Conservation (phyloP, 2,329 filamentous ascomycete genomes). For the Aspergillus pseudonomiae region DNA sequence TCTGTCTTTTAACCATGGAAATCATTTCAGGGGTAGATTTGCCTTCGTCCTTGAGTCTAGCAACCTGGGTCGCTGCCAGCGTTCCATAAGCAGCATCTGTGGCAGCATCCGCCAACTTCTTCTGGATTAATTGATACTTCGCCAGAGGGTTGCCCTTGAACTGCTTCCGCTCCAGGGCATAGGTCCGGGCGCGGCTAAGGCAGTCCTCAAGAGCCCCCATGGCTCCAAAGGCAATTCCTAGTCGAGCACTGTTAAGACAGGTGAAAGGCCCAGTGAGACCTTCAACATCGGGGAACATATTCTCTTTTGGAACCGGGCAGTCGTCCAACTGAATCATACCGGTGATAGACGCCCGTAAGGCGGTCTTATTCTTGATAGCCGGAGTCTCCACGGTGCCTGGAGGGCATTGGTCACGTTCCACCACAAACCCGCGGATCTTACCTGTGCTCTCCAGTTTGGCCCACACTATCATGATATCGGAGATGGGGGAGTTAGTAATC, state of each 20-base stretch:
- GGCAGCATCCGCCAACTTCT: constrained; percentile 90
- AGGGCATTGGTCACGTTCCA: constrained; percentile 83
- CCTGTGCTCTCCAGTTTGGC: constrained; percentile 88
- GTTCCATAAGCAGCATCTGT: constrained; percentile 91
- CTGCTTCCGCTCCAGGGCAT: constrained; percentile 90
- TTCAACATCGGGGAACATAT: constrained; percentile 92
- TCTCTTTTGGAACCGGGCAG: constrained; percentile 82
- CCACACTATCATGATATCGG: constrained; percentile 85
- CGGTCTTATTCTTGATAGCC: constrained; percentile 91
- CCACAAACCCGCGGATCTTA: constrained; percentile 90
- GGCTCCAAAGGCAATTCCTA: constrained; percentile 90
- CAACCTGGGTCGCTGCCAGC: constrained; percentile 88
- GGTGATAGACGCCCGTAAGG: constrained; percentile 87
- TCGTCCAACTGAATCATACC: constrained; percentile 97
- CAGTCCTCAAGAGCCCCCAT: constrained; percentile 95
- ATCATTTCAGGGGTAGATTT: constrained; percentile 94
- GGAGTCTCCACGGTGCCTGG: constrained; percentile 89
- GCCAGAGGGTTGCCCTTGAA: constrained; percentile 95
- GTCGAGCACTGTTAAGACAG: constrained; percentile 90
- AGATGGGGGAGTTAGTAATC: constrained; percentile 93
- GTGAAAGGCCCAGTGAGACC: constrained; percentile 87
- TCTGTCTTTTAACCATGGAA: constrained; percentile 93
- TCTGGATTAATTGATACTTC: constrained; percentile 95
- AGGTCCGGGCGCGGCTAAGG: constrained; percentile 76
- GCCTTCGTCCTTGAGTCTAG: constrained; percentile 87